A percentile compares a stretch with the other conserved stretches of the same genome.
These are phyloP conservation scores for Colletotrichum sp. DNA, from an alignment of 2,329 filamentous ascomycete species.

Conservation along the genomic window DNA sequence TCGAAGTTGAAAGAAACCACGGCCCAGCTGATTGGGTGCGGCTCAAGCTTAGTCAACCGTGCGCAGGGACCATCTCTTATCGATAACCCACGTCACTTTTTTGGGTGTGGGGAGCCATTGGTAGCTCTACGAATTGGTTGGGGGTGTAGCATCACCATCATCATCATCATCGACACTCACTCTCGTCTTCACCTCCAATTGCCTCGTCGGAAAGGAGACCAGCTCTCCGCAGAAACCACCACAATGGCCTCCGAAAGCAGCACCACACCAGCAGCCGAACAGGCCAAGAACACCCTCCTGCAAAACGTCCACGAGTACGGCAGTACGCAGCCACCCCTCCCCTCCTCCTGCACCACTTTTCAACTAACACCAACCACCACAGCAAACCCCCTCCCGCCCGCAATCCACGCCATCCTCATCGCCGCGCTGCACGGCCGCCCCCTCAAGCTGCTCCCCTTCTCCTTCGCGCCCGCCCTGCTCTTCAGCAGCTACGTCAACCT, in stretches of 20 bases:
- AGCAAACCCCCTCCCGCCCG: slow-evolving; percentile 61
- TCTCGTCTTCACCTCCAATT: background rate
- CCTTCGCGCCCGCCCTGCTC: slow-evolving; percentile 56
- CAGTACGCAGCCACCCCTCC: slow-evolving; percentile 42
- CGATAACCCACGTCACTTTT: slow-evolving; percentile 15
- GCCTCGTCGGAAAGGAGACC: background rate
- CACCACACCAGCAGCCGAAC: background rate
- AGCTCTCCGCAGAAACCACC: background rate
- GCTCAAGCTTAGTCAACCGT: slow-evolving; percentile 1
- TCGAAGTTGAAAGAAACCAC: slow-evolving; percentile 10
- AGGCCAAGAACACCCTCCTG: background rate
- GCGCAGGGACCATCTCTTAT: slow-evolving; percentile 3
- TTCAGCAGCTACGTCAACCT: slow-evolving; percentile 66
- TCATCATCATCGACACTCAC: background rate
- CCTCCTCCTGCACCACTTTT: background rate
- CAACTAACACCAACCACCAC: slow-evolving; percentile 1
- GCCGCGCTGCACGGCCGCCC: slow-evolving; percentile 62
- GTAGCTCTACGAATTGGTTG: background rate
- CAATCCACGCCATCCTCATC: slow-evolving; percentile 61
- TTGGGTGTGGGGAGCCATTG: background rate
- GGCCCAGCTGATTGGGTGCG: slow-evolving; percentile 11
- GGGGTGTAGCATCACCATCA: slow-evolving; percentile 1
- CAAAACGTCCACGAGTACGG: slow-evolving; percentile 51
- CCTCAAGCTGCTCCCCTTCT: slow-evolving; percentile 53
- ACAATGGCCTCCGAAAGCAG: background rate